phyloP scores from a whole-genome alignment of 164 flowering plant genomes.

The Houttuynia cordata region DNA sequence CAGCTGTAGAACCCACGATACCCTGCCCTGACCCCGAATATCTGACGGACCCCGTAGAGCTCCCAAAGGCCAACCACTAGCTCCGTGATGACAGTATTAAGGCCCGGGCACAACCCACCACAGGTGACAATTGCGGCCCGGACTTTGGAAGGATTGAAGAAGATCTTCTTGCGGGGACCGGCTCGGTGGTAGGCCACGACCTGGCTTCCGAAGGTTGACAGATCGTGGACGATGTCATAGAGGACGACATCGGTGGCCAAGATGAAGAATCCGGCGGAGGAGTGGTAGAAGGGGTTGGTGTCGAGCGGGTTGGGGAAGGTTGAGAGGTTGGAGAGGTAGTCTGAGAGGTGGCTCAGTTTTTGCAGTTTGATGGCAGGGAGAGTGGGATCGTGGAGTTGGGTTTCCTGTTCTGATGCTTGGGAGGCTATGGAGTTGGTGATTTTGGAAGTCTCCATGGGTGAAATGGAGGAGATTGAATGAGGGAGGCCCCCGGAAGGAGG shows the following conservation, averaged over 20 bases:
- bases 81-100: conserved; percentile 76
- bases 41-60: conserved; percentile 50
- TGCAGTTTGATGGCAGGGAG: conserved; percentile 16
- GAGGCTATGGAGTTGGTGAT: not conserved
- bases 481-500: not conserved
- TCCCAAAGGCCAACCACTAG: conserved; percentile 73
- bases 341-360: conserved; percentile 39
- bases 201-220: conserved; percentile 2
- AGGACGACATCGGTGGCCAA: conserved; percentile 16
- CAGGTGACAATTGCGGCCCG: conserved; percentile 72
- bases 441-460: not conserved
- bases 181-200: conserved; percentile 51
- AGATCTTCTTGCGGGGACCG: conserved; percentile 53
- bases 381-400: not conserved
- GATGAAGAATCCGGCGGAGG: conserved; percentile 22
- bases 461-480: not conserved
- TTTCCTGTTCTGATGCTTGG: conserved; percentile 1
- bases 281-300: conserved; percentile 42
- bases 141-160: conserved; percentile 29
- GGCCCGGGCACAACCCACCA: conserved; percentile 83
- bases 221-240: conserved; percentile 16
- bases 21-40: conserved; percentile 59
- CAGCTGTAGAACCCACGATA: conserved; percentile 60
- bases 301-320: conserved; percentile 39
- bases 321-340: conserved; percentile 30